Conservation (phyloP, 805 yeast species). For the Kodamaea laetipori region DNA sequence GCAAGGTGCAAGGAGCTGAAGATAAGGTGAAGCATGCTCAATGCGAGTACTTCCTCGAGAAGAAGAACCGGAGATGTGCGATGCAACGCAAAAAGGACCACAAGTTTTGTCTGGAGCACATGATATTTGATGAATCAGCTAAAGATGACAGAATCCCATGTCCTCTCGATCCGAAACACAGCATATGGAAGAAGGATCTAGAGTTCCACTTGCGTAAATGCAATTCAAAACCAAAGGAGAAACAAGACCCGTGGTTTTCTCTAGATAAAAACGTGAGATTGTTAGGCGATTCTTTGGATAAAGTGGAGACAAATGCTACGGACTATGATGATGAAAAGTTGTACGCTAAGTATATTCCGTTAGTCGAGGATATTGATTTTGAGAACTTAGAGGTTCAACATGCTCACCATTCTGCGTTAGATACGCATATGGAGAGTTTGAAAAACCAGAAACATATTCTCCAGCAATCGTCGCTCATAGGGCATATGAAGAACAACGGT, state of each 20-base stretch:
- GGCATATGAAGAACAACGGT: constrained; percentile 51
- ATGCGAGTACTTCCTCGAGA: constrained; percentile 51
- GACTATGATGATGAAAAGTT: constrained; percentile 18
- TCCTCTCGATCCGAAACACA: constrained; percentile 75
- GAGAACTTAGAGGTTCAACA: constrained; percentile 21
- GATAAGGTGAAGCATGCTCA: constrained; percentile 1
- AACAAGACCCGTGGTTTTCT: constrained; percentile 52
- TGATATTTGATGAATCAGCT: constrained; percentile 22
- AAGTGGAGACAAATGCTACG: constrained; percentile 17
- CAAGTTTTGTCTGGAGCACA: constrained; percentile 65
- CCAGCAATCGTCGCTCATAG: constrained; percentile 81
- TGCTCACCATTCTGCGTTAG: constrained; percentile 33
- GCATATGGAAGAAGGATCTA: constrained; percentile 64
- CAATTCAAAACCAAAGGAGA: constrained; percentile 43
- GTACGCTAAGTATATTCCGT: constrained; percentile 21
- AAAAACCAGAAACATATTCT: constrained; percentile 71
- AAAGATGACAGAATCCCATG: constrained; percentile 59
- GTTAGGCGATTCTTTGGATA: constrained; percentile 9
- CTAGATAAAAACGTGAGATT: constrained; percentile 46
- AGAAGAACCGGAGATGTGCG: constrained; percentile 59
- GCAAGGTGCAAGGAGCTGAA: constrained; percentile 5
- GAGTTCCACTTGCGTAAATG: constrained; percentile 63
- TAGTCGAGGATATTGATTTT: constrained; percentile 18
- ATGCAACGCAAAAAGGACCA: constrained; percentile 55
- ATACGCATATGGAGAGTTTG: constrained; percentile 48